Conservation (phyloP, 331 rosid genomes). For the Malus hybrid region DNA sequence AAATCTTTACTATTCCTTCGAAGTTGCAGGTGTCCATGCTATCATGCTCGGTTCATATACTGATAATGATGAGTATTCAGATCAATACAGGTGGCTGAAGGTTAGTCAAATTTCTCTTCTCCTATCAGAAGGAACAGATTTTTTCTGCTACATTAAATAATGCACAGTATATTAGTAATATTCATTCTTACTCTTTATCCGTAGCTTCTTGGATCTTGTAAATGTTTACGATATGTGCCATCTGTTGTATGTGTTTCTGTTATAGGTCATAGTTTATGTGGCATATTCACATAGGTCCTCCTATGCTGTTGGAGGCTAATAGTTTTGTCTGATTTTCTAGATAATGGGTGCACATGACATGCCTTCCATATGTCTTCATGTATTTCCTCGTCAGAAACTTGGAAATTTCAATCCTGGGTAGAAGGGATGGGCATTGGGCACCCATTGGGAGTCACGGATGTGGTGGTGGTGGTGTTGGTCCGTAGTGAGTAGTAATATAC, state of each 20-base stretch:
- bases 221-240: background rate
- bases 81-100: constrained; percentile 87
- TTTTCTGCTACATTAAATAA: background rate
- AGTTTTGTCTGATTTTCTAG: background rate
- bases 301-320: background rate
- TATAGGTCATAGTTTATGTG: background rate
- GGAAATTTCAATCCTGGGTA: background rate
- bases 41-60: constrained; percentile 91
- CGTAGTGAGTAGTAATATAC: background rate
- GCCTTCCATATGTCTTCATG: background rate
- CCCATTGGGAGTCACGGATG: background rate
- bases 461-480: background rate
- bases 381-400: background rate
- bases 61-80: constrained; percentile 65
- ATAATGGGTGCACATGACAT: background rate
- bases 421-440: background rate
- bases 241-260: background rate
- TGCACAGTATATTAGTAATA: background rate
- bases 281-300: background rate
- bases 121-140: background rate
- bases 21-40: constrained; percentile 67
- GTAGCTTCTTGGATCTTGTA: background rate
- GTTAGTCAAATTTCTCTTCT: constrained; percentile 30
- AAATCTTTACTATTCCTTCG: constrained; percentile 88
- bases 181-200: background rate